A percentile compares a stretch with the other conserved stretches of the same genome.
These are phyloP conservation scores for Scalesia atractyloides DNA, from an alignment of 129 eudicot species.

Conservation along the genomic window DNA sequence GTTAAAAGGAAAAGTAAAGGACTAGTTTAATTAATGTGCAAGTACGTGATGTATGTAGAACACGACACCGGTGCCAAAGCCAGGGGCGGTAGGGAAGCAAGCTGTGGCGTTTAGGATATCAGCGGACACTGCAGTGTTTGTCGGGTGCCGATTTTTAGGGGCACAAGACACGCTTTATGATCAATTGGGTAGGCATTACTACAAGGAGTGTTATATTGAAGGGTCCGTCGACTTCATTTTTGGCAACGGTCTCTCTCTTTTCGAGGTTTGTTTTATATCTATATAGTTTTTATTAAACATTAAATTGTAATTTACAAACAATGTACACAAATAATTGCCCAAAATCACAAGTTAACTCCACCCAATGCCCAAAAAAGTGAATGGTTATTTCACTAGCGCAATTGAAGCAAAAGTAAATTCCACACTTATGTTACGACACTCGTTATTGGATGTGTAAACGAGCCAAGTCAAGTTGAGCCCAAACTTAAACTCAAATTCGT, in stretches of 20 bases:
- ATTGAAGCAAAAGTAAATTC: no score
- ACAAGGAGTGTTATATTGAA: slow-evolving; percentile 90
- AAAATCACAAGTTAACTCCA: neutral
- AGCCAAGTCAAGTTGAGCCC: no score
- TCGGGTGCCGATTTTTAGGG: slow-evolving; percentile 82
- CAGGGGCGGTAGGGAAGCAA: slow-evolving; percentile 75
- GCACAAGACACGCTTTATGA: slow-evolving; percentile 95
- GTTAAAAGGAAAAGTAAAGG: neutral
- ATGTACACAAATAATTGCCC: neutral
- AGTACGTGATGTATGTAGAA: slow-evolving; percentile 49
- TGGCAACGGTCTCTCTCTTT: slow-evolving; percentile 88
- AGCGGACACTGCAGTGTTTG: slow-evolving; percentile 79
- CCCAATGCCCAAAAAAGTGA: no score
- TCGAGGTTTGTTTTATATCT: slow-evolving; percentile 53
- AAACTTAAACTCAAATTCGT: no score
- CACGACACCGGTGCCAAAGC: slow-evolving; percentile 83
- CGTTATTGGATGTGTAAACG: no score
- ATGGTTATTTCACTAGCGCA: no score
- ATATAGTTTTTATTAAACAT: neutral
- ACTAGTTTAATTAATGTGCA: neutral
- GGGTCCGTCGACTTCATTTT: slow-evolving; percentile 96
- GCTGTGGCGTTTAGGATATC: slow-evolving; percentile 93
- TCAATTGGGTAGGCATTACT: slow-evolving; percentile 88
- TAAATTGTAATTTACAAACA: neutral
- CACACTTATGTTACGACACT: no score